Evolutionary conservation across 2,329 filamentous ascomycete genomes (phyloP), one percentile per base, ranked within the genome.

Genomic region (Fusarium newnesense): DNA sequence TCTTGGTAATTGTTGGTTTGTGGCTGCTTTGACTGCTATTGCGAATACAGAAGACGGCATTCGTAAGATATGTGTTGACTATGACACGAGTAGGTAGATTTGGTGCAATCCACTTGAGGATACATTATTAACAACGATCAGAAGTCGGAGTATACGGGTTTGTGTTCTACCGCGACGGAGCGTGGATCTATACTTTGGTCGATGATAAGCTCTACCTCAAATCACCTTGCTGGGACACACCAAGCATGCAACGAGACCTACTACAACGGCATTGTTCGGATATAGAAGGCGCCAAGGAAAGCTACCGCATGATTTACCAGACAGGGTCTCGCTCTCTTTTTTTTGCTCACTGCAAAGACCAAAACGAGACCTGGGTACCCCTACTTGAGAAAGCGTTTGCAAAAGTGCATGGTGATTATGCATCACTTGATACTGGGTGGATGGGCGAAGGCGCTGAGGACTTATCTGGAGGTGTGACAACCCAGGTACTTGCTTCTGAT

Each of bases 341-440:
- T 81, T 95, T 95, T 81, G 92, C 91, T 6, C 91, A 92, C 76
- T 94, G 92, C 81, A 88, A 88, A 64, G 89, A 94, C 73, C 89
- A 91, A 32, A 94, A 94, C 78, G 93, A 95, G 80, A 96, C 93
- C 1, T 96, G 93, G 93, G 85, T 95, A 9, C 92, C 93, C 0
- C 83, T 96, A 28, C 84, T 95, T 5, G 93, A 95, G 77, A 96
- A 96, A 80, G 93, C 93, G 2, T 95, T 93, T 78, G 93, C 93
- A 24, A 96, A 96, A 80, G 92, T 92, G 1, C 93, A 96, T 75
- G 93, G 93, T 7, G 93, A 95, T 75, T 95, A 92, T 74, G 89
- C 86, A 18, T 88, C 92, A 0, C 89, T 95, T 36, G 86, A 90
- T 44, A 91, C 92, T 24, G 92, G 92, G 8, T 94, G 91, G 81